A percentile compares a stretch with the other conserved stretches of the same genome.
Evolutionary conservation across 345 rosid species (phyloP).

Genomic region (Gossypium sturtianum): DNA sequence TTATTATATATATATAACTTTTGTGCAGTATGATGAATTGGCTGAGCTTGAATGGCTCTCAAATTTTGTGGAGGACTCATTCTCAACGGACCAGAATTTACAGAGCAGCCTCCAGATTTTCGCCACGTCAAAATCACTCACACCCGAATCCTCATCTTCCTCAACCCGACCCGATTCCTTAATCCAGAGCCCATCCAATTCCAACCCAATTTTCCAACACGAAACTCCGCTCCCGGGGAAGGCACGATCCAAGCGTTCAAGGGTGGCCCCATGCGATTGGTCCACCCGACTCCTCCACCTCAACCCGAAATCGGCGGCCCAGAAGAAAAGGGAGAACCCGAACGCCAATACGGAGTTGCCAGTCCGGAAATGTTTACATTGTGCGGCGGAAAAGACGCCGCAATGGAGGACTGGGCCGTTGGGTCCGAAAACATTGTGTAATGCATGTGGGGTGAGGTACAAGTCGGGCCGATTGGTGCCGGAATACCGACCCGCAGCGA

Average conservation of each 20-base stretch:
- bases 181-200: conserved; percentile 19
- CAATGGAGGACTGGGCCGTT: conserved; percentile 80
- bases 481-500: conserved; percentile 75
- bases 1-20: neutral
- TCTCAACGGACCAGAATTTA: conserved; percentile 42
- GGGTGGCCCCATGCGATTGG: conserved; percentile 66
- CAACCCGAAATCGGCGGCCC: conserved; percentile 15
- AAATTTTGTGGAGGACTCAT: conserved; percentile 70
- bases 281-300: conserved; percentile 58
- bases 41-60: conserved; percentile 83
- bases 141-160: conserved; percentile 46
- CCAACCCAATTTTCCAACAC: conserved; percentile 30
- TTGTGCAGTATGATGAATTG: conserved; percentile 55
- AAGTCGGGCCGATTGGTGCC: conserved; percentile 74
- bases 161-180: conserved; percentile 23
- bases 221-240: conserved; percentile 57
- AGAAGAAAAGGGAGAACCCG: conserved; percentile 22
- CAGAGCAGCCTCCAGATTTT: conserved; percentile 35
- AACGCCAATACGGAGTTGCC: conserved; percentile 6
- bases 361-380: conserved; percentile 53
- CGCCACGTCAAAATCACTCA: conserved; percentile 40
- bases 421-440: conserved; percentile 72
- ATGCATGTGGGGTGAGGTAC: conserved; percentile 75
- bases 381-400: conserved; percentile 65
- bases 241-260: conserved; percentile 62